Evolutionary conservation across 164 flowering plant genomes (phyloP).

Genomic region (Chimonanthus salicifolius): DNA sequence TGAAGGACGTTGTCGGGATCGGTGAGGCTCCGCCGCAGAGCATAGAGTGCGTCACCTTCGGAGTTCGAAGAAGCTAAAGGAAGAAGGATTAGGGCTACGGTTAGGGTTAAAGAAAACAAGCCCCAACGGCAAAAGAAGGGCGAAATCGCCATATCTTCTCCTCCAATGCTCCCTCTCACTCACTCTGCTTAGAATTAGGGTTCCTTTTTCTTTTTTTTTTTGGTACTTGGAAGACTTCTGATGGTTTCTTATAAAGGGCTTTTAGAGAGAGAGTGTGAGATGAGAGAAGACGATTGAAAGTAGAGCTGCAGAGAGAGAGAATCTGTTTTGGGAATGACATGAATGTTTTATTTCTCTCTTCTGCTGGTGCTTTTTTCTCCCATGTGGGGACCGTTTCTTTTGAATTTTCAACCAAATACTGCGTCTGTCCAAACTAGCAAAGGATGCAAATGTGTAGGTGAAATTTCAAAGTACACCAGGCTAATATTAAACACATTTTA

Average conservation of each 20-base stretch:
- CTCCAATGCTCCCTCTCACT: not conserved
- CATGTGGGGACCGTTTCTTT: not conserved
- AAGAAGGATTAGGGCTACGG: slow-evolving; percentile 12
- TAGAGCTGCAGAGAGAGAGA: not conserved
- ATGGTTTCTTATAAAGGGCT: not conserved
- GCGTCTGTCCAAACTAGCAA: too few species aligned
- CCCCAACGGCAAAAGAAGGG: not conserved
- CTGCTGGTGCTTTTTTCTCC: too few species aligned
- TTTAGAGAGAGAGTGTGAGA: not conserved
- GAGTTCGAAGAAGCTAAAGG: slow-evolving; percentile 34
- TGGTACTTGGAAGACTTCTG: not conserved
- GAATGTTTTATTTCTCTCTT: not conserved
- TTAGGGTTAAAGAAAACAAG: slow-evolving; percentile 5
- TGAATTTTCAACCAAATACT: too few species aligned
- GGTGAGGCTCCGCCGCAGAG: slow-evolving; percentile 51
- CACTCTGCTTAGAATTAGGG: not conserved
- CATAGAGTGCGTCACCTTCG: slow-evolving; percentile 72
- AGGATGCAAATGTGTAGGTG: too few species aligned
- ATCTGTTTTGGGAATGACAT: not conserved
- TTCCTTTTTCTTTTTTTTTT: too few species aligned
- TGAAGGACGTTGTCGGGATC: slow-evolving; percentile 79
- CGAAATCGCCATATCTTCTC: not conserved
- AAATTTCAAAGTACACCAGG: too few species aligned
- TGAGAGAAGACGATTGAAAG: not conserved
- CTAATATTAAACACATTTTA: too few species aligned